A percentile compares a stretch with the other conserved stretches of the same genome.
Conservation (phyloP, 768 basidiomycete species). For the Neoboletus subvelutipes region DNA sequence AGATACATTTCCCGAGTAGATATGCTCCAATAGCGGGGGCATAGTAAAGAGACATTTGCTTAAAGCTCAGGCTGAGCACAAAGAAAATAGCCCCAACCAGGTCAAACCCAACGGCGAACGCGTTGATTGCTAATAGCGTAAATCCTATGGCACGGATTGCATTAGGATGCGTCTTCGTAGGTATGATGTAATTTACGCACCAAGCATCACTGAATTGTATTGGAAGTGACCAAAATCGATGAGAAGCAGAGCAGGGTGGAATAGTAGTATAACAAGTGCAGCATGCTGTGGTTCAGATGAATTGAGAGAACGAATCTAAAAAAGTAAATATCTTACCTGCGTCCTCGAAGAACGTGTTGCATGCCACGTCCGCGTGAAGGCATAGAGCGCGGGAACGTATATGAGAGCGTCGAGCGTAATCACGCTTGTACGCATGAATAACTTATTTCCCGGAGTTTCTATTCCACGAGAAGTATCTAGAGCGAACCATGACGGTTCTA, state of each 20-base stretch:
- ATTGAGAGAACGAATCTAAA: background rate
- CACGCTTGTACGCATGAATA: conserved; percentile 82
- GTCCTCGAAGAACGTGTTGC: conserved; percentile 69
- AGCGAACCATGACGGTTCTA: conserved; percentile 68
- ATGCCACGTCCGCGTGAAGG: conserved; percentile 68
- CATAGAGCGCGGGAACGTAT: conserved; percentile 71
- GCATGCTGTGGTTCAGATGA: conserved; percentile 34
- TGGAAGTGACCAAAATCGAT: conserved; percentile 96
- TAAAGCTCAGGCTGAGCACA: conserved; percentile 85
- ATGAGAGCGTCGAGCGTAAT: conserved; percentile 64
- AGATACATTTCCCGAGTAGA: conserved; percentile 85
- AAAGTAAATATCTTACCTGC: conserved; percentile 50
- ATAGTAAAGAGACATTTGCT: conserved; percentile 96
- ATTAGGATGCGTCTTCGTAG: background rate
- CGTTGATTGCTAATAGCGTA: conserved; percentile 64
- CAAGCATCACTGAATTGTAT: conserved; percentile 94
- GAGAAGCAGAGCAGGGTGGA: conserved; percentile 81
- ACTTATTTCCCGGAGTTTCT: conserved; percentile 61
- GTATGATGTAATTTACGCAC: conserved; percentile 36
- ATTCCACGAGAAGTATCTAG: conserved; percentile 68
- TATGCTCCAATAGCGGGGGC: conserved; percentile 91
- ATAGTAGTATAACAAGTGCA: conserved; percentile 67
- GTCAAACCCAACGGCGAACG: conserved; percentile 69
- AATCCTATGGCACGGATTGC: conserved; percentile 47
- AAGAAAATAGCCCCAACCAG: conserved; percentile 76